Evolutionary conservation across 495 filamentous ascomycete genomes (phyloP).

Genomic region (Hypoxylon lienhwacheense): DNA sequence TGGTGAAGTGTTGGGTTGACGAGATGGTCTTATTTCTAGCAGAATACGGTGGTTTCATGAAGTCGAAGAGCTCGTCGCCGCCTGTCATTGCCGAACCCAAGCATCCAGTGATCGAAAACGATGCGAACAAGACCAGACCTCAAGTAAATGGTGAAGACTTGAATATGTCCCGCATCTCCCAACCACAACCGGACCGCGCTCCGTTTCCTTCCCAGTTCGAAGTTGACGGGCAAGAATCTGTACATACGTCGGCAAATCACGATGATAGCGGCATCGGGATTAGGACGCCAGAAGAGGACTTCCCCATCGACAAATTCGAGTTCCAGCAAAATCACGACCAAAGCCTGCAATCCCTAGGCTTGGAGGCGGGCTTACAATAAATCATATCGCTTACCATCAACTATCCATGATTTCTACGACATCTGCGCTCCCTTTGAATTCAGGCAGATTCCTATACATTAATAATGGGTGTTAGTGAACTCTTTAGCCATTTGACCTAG

Average conservation of each 20-base stretch:
- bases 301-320: constrained; percentile 56
- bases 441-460: constrained; percentile 19
- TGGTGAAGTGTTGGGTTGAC: constrained; percentile 95
- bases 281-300: constrained; percentile 61
- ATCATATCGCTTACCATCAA: neutral
- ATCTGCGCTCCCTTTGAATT: neutral
- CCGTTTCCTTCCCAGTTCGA: constrained; percentile 45
- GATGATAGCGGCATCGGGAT: constrained; percentile 76
- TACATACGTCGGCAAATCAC: constrained; percentile 43
- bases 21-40: constrained; percentile 93
- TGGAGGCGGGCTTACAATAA: constrained; percentile 8
- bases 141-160: constrained; percentile 50
- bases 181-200: constrained; percentile 47
- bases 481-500: constrained; percentile 9
- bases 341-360: constrained; percentile 8
- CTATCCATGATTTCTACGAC: neutral
- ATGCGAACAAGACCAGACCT: constrained; percentile 41
- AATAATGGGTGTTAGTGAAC: constrained; percentile 11
- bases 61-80: constrained; percentile 43
- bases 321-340: constrained; percentile 34
- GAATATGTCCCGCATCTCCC: constrained; percentile 38
- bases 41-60: constrained; percentile 89
- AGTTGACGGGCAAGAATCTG: constrained; percentile 31
- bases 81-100: constrained; percentile 29
- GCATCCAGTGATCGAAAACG: constrained; percentile 31